Evolutionary conservation across 768 basidiomycete genomes (phyloP), one percentile per base, ranked within the genome.

Genomic region (Favolaschia claudopus): DNA sequence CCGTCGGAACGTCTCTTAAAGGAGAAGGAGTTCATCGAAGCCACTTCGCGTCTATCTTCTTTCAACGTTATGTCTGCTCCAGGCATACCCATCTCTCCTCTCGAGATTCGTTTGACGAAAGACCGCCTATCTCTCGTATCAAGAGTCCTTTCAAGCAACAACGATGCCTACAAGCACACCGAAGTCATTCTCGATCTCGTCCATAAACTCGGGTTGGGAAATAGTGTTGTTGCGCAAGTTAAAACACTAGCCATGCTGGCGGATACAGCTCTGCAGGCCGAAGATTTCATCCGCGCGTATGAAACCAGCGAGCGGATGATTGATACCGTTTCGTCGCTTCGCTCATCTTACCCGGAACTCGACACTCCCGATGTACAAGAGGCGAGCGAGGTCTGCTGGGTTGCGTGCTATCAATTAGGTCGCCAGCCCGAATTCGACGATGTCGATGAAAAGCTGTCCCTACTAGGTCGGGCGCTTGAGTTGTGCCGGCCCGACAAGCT

Each of bases 1-100:
- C 73, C 79, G 5, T 89, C 94, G 0, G 83, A 86, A 17, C 79
- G 78, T 0, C 80, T 96, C 52, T 64, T 73, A 14, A 79, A 77
- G 57, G 94, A 98, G 71, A 89, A 88, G 54, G 91, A 94, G 52
- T 99, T 98, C 74, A 97, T 99, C 61, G 96, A 99, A 77, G 97
- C 97, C 2, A 99, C 97, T 1, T 96, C 95, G 24, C 89, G 93
- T 2, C 88, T 99, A 12, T 87, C 89, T n/a, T 94, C 96, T 4
- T 99, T 93, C 81, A 92, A 93, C 56, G 82, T 96, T 58, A 80
- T 81, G 70, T 88, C 93, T 22, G 81, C 86, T 6, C 85, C 88
- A 9, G 89, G 92, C 42, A 84, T 89, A 38, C 83, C 88, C 7
- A 88, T 99, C 48, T 85, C 94, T 9, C 96, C 96, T 0, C 86